Base-by-base conservation (phyloP, 139 green algal species). In the Ettlia oleoabundans region DNA sequence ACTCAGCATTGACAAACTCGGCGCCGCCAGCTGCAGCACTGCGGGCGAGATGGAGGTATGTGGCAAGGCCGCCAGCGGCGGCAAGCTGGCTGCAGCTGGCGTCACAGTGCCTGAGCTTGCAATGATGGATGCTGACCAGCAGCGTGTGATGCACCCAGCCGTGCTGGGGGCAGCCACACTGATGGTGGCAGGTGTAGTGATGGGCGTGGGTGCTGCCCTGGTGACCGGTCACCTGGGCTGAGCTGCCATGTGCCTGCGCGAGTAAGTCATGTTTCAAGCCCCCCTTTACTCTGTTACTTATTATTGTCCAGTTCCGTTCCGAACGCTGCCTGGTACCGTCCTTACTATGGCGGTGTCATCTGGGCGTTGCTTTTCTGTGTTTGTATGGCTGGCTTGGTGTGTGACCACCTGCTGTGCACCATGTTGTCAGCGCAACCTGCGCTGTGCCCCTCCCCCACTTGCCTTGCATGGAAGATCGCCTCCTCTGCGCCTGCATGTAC, bases 101-200 rank as follows among this genome's bases (percentile, higher is more conserved):
- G 1, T 43, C 1, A 3, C 24, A 9, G 10, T 69, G 35, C 37
- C 53, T 10, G 53, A 55, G 37, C 73, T 80, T 8, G n/a, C 24
- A 10, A 28, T 28, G 8, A 2, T 26, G 22, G 73, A 80, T 53
- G 15, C n/a, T n/a, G n/a, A 52, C 6, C 53, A 67, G 73, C 52
- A 40, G 24, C 73, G 73, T 8, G 73, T 51, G 7, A 67, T 80
- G 73, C 73, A 68, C 73, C 73, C 73, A 0, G 73, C 73, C 2
- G 53, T 80, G 53, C 73, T 80, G 53, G 58, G 35, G 1, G 73
- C 73, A 1, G 73, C 62, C 32, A 69, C 53, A 2, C 30, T 51
- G 37, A 24, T 55, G 28, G 37, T 80, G 35, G 53, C 73, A 2
- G 53, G 73, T 19, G 28, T 22, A 18, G 73, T 80, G 73, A 35